Base-by-base conservation (phyloP, 2,329 filamentous ascomycete genomes). In the Penicillium crustosum region DNA sequence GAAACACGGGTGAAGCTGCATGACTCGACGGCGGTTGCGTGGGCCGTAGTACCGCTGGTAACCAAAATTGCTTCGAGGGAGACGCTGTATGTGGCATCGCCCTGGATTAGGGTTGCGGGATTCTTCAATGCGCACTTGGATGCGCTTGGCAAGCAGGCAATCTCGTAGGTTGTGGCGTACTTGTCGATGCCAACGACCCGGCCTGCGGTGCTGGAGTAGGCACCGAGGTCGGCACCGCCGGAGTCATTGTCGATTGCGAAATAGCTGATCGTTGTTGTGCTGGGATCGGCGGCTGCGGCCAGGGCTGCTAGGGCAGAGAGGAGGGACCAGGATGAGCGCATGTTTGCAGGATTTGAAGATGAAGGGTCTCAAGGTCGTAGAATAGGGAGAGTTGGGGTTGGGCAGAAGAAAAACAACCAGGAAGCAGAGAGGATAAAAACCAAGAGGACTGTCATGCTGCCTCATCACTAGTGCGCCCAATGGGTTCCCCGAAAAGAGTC, bases 1-100 rank as follows among this genome's bases (percentile, higher is more conserved):
- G 60, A 55, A 19, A 15, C 9, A 10, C 45, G 53, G n/a, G 57
- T 61, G 47, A 61, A 60, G 4, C 41, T 35, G 43, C 60, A 61
- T 12, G 23, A 29, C 42, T 53, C 41, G 3, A 48, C 21, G 1
- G 19, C 47, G 17, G 35, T 54, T 13, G 33, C 42, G 5, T 38
- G 4, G 7, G 36, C 59, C 0, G 27, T 36, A 15, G 8, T 48
- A 9, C 57, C 60, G 0, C 3, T 19, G 15, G 50, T 55, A 10
- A 4, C 39, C 13, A 52, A 13, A 23, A 27, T 36, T 7, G n/a
- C 39, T 33, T 35, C 17, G 5, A 47, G 13, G 5, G 47, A 54
- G 19, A 49, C 9, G 49, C 53, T 58, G 33, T 29, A 60, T 7
- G 60, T 61, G 25, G 27, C 23, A 19, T 48, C 47, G n/a, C 60